Evolutionary conservation across 1,139 yeast genomes (phyloP), one percentile per base, ranked within the genome.

Genomic region (Martiniozyma asiatica): DNA sequence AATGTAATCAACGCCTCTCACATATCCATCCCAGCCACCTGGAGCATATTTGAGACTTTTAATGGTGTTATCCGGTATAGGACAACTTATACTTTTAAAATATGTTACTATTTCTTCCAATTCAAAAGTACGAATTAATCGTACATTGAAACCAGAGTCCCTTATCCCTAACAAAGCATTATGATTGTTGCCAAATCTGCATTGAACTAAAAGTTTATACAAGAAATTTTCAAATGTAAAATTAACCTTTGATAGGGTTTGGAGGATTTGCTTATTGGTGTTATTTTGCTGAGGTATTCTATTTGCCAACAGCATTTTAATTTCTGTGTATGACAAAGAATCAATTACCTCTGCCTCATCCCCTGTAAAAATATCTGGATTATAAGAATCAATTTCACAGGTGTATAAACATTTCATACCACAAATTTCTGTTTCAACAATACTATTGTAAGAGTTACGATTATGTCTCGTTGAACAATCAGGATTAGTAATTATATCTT

Each of bases 281-380:
- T 11, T 19, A 8, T 20, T 21, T 7, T 12, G 14, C n/a, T 20
- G 25, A 8, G 42, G 42, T 6, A 37, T 33, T 12, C 27, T 26
- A 8, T 27, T 29, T 14, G 36, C 34, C 9, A 36, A 23, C 6
- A 36, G 26, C 36, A 40, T 30, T 25, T 40, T 40, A 8, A 40
- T 33, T 24, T 40, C 42, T 3, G 40, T 37, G 18, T 33, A 32
- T n/a, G n/a, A n/a, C n/a, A n/a, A n/a, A n/a, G n/a, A n/a, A 4
- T 25, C 18, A 8, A 8, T 13, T 22, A 15, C 28, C 10, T 17
- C 14, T 13, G 13, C 19, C 8, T 13, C 12, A 8, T 19, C 17
- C 4, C 15, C 4, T 5, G 14, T n/a, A 21, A n/a, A 8, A 20
- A 17, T 27, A 12, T 16, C 13, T 15, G 27, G 19, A n/a, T 29